Conservation (phyloP, 2,329 filamentous ascomycete genomes). For the Fusarium sp. region DNA sequence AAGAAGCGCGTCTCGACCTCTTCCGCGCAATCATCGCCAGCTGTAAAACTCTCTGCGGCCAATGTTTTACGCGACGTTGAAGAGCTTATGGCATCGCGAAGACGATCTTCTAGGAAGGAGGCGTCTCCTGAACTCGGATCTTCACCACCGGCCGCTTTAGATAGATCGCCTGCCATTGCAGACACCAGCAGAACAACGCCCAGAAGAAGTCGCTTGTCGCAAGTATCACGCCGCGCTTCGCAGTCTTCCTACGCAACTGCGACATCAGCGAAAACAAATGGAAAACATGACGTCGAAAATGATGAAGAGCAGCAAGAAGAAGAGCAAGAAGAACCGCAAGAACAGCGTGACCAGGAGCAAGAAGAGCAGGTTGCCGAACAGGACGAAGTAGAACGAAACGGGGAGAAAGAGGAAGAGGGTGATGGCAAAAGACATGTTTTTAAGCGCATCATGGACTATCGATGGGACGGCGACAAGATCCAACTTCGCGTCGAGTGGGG, state of each 20-base stretch:
- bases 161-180: neutral
- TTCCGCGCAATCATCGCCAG: slow-evolving; percentile 4
- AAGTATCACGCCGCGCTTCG: neutral
- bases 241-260: neutral
- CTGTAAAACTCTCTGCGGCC: neutral
- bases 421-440: slow-evolving; percentile 3
- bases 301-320: neutral
- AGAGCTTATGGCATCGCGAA: neutral
- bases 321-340: neutral
- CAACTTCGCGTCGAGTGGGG: slow-evolving; percentile 53
- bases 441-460: slow-evolving; percentile 46
- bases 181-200: neutral
- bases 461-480: slow-evolving; percentile 49
- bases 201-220: neutral
- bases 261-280: neutral
- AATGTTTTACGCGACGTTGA: neutral
- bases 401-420: neutral
- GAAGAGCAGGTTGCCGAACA: neutral
- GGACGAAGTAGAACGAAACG: neutral
- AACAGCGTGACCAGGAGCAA: neutral
- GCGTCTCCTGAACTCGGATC: neutral
- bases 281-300: neutral
- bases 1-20: slow-evolving; percentile 3
- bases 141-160: neutral
- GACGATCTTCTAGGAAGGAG: slow-evolving; percentile 6